Percentiles rank a stretch among this genome's conserved stretches.
Evolutionary conservation across 352 stramenopile species (phyloP).

Genomic region (Poterioochromonas sp.): DNA sequence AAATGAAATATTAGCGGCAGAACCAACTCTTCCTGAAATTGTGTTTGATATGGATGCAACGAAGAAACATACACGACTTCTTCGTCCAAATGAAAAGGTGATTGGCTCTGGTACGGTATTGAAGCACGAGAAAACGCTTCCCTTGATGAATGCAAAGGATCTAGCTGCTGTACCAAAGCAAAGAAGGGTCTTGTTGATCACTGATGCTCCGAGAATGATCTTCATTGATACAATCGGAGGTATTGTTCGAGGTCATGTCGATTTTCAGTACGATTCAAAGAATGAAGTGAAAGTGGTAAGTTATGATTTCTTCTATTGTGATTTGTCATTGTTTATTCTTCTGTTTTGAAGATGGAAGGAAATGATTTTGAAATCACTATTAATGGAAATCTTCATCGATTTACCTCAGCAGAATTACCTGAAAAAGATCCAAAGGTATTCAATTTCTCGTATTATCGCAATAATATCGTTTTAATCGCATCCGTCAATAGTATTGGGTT

Average conservation of each 20-base stretch:
- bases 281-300: background rate
- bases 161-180: background rate
- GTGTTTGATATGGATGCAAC: background rate
- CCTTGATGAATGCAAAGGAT: background rate
- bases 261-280: background rate
- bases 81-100: background rate
- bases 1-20: too few species aligned
- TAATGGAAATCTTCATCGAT: background rate
- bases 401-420: background rate
- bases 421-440: constrained; percentile 12
- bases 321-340: background rate
- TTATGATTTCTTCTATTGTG: background rate
- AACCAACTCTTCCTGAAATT: too few species aligned
- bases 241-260: background rate
- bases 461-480: too few species aligned
- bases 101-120: background rate
- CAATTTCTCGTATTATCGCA: too few species aligned
- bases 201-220: background rate
- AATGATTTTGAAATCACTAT: background rate
- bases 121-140: background rate
- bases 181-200: background rate
- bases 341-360: background rate
- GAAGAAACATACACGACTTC: background rate
- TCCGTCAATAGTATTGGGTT: too few species aligned
- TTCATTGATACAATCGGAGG: constrained; percentile 9